Percentiles rank a stretch among this genome's conserved stretches.
Evolutionary conservation across 164 flowering plant genomes (phyloP).

Genomic region (Sextonia rubra): DNA sequence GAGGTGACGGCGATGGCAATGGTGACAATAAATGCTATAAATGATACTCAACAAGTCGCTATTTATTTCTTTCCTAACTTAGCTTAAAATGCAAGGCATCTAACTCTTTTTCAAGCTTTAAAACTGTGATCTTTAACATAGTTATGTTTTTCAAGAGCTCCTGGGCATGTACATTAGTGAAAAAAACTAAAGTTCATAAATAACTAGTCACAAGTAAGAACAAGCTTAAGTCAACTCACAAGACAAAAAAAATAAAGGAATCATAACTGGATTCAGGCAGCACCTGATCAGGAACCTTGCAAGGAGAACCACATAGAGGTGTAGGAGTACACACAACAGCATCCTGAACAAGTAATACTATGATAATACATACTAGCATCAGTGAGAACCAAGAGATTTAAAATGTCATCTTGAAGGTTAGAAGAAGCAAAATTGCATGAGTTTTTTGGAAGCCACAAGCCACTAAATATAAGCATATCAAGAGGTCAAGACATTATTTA

Average conservation of each 20-base stretch:
- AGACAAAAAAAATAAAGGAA: too few relatives aligned
- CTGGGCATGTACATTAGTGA: conserved; percentile 22
- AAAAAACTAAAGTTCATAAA: background rate
- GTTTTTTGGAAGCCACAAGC: background rate
- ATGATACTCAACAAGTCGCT: too few relatives aligned
- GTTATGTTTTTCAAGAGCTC: conserved; percentile 34
- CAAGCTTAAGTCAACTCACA: too few relatives aligned
- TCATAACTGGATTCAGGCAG: too few relatives aligned
- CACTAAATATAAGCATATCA: background rate
- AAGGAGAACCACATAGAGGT: too few relatives aligned
- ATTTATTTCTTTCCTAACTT: conserved; percentile 43
- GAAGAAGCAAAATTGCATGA: background rate
- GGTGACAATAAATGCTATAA: conserved; percentile 17
- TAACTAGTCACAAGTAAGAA: background rate
- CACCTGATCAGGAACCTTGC: too few relatives aligned
- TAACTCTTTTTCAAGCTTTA: conserved; percentile 39
- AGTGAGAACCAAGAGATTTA: too few relatives aligned
- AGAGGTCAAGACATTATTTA: background rate
- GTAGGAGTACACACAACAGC: too few relatives aligned
- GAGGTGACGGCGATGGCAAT: conserved; percentile 9
- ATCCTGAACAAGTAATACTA: too few relatives aligned
- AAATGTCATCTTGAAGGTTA: too few relatives aligned
- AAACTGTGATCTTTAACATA: conserved; percentile 28
- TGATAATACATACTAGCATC: too few relatives aligned
- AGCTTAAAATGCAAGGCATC: conserved; percentile 32